Evolutionary conservation across 495 filamentous ascomycete genomes (phyloP).

Genomic region (Evernia prunastri): DNA sequence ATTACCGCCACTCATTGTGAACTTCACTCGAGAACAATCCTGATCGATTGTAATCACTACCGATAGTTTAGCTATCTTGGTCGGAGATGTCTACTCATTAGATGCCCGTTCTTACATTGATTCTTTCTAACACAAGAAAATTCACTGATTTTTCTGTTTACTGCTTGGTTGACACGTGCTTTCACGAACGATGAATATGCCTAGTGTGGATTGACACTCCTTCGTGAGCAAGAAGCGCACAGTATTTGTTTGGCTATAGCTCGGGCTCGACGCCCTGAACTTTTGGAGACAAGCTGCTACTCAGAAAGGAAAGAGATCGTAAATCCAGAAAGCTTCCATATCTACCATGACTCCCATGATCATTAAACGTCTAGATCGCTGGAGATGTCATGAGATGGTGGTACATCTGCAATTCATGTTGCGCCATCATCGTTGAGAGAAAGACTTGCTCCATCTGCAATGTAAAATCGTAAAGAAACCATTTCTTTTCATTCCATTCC

Average conservation of each 20-base stretch:
- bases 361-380: slow-evolving; percentile 7
- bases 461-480: slow-evolving; percentile 3
- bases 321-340: background rate
- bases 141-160: too few species aligned
- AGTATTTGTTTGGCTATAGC: background rate
- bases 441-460: background rate
- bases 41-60: background rate
- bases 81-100: background rate
- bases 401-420: slow-evolving; percentile 8
- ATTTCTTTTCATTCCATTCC: background rate
- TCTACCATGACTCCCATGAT: slow-evolving; percentile 4
- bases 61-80: background rate
- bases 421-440: slow-evolving; percentile 1
- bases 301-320: background rate
- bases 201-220: background rate
- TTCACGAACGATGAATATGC: background rate
- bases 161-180: background rate
- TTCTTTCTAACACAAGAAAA: background rate
- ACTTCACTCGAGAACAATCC: too few species aligned
- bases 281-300: background rate
- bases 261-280: background rate
- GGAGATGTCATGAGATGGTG: slow-evolving; percentile 1
- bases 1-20: too few species aligned
- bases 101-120: background rate
- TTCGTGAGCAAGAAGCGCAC: background rate